Base-by-base conservation (phyloP, 2,329 filamentous ascomycete genomes). In the Sporothrix variecibatus region DNA sequence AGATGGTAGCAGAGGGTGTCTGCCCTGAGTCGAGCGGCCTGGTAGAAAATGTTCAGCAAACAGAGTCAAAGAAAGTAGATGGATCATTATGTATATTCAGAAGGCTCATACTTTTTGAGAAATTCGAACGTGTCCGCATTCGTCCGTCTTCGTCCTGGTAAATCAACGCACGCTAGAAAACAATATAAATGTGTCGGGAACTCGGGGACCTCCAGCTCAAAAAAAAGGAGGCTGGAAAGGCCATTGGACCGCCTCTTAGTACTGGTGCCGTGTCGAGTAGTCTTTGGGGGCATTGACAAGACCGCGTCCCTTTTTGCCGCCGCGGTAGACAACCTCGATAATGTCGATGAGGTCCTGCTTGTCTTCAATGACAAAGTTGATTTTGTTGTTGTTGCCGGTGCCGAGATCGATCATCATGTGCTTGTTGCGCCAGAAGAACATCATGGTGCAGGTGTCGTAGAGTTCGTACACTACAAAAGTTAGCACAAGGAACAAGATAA, bases 301-400 rank as follows among this genome's bases (percentile, higher is more conserved):
- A 92, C 97, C 96, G 72, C 95, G 88, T 0, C 97, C 96, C 86
- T 99, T 99, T 88, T 97, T 98, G 43, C 96, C 96, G n/a, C 96
- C 96, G 75, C 95, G 91, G 82, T 98, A 99, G 76, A 99, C 95
- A 4, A 95, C 98, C 87, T 99, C 96, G 80, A 98, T 91, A 78
- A 99, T 99, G 84, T 99, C 96, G 80, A 99, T 97, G 80, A 99
- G 87, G 85, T 99, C 96, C 83, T 98, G 95, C 85, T 99, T 98
- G 81, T 99, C 95, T 84, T 98, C 95, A 72, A 97, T 86, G 8
- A 77, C 76, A 75, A 76, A 78, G 17, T 78, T 77, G 70, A 78
- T 76, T 71, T 78, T 78, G 83, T 99, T 99, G 84, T 99, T 99
- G 85, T 99, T 97, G 77, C 96, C 96, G 1, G 96, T 99, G 65